Base-by-base conservation (phyloP, 345 rosid genomes). In the Mercurialis annua region DNA sequence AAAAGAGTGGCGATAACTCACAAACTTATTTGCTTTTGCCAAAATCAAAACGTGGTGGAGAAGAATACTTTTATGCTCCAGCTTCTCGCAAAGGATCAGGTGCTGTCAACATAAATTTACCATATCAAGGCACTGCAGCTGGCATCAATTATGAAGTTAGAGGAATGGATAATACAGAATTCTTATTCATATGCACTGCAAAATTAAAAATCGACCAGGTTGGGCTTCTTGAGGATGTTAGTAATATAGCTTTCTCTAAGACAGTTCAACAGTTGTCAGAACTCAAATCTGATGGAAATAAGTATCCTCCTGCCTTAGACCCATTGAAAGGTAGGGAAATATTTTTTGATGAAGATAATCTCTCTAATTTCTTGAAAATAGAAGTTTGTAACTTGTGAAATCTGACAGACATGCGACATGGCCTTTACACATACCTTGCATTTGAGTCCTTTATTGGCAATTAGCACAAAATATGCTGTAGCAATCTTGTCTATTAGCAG, bases 141-240 rank as follows among this genome's bases (percentile, higher is more conserved):
- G 97, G 97, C 65, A 82, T 85, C 62, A 82, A 82, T 69, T 93
- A 77, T 71, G 99, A 91, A 86, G 91, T 91, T 78, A 85, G 79
- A 73, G 90, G 56, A 72, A 80, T 85, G 78, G 96, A 93, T 63
- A 85, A 65, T 46, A 77, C 66, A 65, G 97, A 87, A 66, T 76
- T 93, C 67, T 65, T 80, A 64, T 80, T 85, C 81, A 87, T 93
- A 70, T 93, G 97, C 77, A 16, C 43, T 38, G 5, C 77, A 61
- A 79, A 76, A 78, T 81, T 91, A 73, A 78, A 78, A 72, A 79
- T 93, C 59, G 90, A 87, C 67, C 89, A 42, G 47, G 85, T 29
- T 59, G 69, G 87, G 72, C 88, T 93, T 75, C 97, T 93, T 56
- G 95, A 93, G 78, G 79, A 81, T 55, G 77, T 67, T 72, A 89